Evolutionary conservation across 306 rosid species (phyloP).

Genomic region (Inga laurina): DNA sequence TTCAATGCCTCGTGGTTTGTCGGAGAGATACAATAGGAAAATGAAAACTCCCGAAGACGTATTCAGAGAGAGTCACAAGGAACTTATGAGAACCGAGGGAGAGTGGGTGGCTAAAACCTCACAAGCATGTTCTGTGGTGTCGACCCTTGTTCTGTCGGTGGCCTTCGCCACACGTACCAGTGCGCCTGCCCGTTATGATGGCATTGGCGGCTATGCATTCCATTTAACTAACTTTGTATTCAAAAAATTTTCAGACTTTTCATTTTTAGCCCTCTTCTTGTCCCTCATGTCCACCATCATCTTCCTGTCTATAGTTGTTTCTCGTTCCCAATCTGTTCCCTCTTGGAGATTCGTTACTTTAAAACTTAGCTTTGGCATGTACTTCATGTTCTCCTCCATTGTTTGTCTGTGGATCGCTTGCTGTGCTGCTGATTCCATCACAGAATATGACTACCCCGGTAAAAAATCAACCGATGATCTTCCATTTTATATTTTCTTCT

Average conservation of each 20-base stretch:
- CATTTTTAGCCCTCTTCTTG: background rate
- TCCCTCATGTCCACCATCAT: background rate
- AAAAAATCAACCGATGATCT: too few relatives aligned
- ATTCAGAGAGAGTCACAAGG: background rate
- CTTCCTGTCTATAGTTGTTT: background rate
- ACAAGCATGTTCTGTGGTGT: background rate
- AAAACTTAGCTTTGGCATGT: background rate
- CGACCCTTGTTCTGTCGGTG: background rate
- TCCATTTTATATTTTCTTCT: too few relatives aligned
- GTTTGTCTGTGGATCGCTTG: background rate
- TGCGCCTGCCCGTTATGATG: background rate
- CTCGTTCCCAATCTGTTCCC: background rate
- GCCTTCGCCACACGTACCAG: background rate
- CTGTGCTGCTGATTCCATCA: too few relatives aligned
- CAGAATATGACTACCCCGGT: too few relatives aligned
- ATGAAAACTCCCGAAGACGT: background rate
- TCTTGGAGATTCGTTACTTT: background rate
- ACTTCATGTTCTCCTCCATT: background rate
- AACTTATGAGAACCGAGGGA: background rate
- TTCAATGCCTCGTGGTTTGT: background rate
- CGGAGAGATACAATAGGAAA: background rate
- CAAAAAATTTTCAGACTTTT: rapidly evolving
- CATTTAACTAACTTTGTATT: background rate
- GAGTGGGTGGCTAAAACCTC: background rate
- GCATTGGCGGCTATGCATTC: background rate